Evolutionary conservation across 2,329 filamentous ascomycete species (phyloP).

Genomic region (Pyrenophora graminea): DNA sequence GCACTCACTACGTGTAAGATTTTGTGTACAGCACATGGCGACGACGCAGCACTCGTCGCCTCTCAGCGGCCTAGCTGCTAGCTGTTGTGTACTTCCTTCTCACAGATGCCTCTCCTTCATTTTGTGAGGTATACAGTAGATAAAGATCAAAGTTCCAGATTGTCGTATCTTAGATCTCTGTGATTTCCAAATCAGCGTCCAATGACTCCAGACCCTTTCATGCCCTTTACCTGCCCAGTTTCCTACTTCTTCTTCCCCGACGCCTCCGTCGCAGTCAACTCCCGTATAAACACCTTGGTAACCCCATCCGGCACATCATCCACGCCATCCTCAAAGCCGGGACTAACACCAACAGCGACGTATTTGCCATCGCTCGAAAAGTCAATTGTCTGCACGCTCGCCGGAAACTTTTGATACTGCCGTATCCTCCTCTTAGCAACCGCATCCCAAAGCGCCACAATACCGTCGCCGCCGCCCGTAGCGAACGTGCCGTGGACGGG

Average conservation of each 20-base stretch:
- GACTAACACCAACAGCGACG: slow-evolving; percentile 79
- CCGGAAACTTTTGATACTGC: slow-evolving; percentile 82
- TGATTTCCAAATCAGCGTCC: too few species aligned
- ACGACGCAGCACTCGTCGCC: too few species aligned
- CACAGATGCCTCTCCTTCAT: too few species aligned
- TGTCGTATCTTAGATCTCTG: too few species aligned
- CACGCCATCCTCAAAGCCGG: slow-evolving; percentile 85
- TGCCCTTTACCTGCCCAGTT: too few species aligned
- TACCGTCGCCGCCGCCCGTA: slow-evolving; percentile 84
- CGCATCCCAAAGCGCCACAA: slow-evolving; percentile 92
- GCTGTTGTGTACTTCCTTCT: too few species aligned
- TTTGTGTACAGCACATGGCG: too few species aligned
- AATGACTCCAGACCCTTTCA: too few species aligned
- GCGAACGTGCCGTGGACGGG: slow-evolving; percentile 83
- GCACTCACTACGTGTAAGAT: too few species aligned
- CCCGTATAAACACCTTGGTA: slow-evolving; percentile 77
- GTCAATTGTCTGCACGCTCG: slow-evolving; percentile 75
- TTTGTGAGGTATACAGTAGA: too few species aligned
- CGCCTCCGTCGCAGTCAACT: slow-evolving; percentile 84
- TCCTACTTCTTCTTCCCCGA: slow-evolving; percentile 74
- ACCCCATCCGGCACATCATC: slow-evolving; percentile 76
- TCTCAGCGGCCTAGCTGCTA: too few species aligned
- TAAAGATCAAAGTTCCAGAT: too few species aligned
- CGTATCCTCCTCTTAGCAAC: slow-evolving; percentile 86
- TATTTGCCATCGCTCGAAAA: slow-evolving; percentile 79